Evolutionary conservation across 371 early-diverging fungal species (phyloP), one percentile per base, ranked within the genome.

Genomic region (Cladochytrium tenue): DNA sequence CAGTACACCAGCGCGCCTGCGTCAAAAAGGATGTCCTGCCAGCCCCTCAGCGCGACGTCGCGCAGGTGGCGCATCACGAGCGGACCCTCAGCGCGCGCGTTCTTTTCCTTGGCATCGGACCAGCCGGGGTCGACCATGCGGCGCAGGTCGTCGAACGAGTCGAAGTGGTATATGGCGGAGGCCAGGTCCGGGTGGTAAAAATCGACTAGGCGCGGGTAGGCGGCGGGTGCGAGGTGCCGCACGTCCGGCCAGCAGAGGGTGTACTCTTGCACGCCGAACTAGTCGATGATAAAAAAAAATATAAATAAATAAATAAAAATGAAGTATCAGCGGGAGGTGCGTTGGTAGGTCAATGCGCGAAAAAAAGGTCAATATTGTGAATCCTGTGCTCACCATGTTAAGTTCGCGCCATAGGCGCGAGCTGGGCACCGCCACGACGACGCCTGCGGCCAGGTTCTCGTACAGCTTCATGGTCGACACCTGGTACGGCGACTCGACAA

Each of bases 391-490:
- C 32, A 66, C 66, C 60, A 58, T 59, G 17, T 58, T 34, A 13
- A 66, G 58, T 32, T 66, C 66, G 23, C 51, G 4, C 51, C 58
- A 66, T 53, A 66, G 58, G 20, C n/a, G 23, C 4, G 51, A 33
- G 0, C 53, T 32, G 3, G 66, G 66, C 17, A 68, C 27, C 32
- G 62, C 34, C 64, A 63, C 62, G 1, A 50, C 53, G 15, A 68
- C 68, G 2, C 68, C 68, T 25, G 56, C 63, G 3, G 68, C 68
- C 43, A 68, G 52, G 56, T 68, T 68, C 31, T 68, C 68, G 36
- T 68, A 68, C 27, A 68, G 33, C 31, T 68, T 68, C 68, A 68
- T 68, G 2, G 68, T 68, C 13, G 63, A 63, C 25, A 63, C 64
- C 60, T 68, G 68, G 30, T 68, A 68, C 3, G 68, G 68, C 25